Conservation (phyloP, 2,329 filamentous ascomycete genomes). For the Arthrobotrys entomopaga region DNA sequence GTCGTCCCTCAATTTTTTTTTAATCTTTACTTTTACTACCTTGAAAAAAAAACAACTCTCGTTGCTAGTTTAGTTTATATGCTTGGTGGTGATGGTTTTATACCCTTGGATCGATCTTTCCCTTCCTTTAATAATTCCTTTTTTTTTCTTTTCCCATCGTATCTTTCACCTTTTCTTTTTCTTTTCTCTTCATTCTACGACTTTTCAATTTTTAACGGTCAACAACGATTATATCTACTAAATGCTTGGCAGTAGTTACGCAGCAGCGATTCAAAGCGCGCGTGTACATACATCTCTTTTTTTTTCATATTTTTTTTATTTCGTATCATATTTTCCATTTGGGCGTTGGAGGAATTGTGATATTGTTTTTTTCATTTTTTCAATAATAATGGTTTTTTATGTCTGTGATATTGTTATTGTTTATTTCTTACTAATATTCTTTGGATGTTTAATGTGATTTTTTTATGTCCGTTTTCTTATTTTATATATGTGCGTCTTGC, state of each 20-base stretch:
- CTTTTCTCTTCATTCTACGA: no score
- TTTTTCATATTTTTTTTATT: conserved; percentile 9
- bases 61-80: background rate
- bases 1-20: conserved; percentile 1
- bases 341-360: conserved; percentile 54
- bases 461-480: background rate
- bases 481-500: background rate
- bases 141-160: no score
- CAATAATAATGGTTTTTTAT: background rate
- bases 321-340: conserved; percentile 25
- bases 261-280: conserved; percentile 52
- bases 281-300: conserved; percentile 48
- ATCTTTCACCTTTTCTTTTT: background rate
- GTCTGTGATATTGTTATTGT: background rate
- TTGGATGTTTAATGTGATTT: background rate
- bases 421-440: background rate
- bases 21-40: conserved; percentile 5
- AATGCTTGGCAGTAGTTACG: background rate
- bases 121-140: no score
- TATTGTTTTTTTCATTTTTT: conserved; percentile 18
- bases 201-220: background rate
- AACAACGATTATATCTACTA: background rate
- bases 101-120: no score
- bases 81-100: no score
- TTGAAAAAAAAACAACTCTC: background rate